Evolutionary conservation across 768 basidiomycete genomes (phyloP).

Genomic region (Amanita phalloides): DNA sequence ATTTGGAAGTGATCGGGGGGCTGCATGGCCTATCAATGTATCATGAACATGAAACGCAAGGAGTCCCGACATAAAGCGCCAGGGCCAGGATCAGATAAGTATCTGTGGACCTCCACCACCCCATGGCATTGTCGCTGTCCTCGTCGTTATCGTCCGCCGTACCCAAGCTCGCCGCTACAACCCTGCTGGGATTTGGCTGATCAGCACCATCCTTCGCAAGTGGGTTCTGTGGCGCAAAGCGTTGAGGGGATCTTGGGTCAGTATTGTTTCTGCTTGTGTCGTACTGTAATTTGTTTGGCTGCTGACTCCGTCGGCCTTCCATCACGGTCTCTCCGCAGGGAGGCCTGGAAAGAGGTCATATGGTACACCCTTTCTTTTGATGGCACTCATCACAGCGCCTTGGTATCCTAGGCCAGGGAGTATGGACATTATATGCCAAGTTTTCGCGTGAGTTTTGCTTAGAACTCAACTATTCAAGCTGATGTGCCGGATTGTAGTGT

Average conservation of each 20-base stretch:
- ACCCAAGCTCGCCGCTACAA: background rate
- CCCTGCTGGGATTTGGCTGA: background rate
- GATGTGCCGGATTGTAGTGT: slow-evolving; percentile 16
- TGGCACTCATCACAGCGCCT: slow-evolving; percentile 15
- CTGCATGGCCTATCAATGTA: too few relatives aligned
- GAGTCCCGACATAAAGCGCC: too few relatives aligned
- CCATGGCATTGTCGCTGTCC: too few relatives aligned
- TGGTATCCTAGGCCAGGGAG: slow-evolving; percentile 22
- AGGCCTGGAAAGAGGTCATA: background rate
- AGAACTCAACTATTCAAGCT: background rate
- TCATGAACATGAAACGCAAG: too few relatives aligned
- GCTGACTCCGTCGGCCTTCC: background rate
- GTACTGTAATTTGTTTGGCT: background rate
- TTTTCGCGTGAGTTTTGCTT: slow-evolving; percentile 23
- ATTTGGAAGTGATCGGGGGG: too few relatives aligned
- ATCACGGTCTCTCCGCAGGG: background rate
- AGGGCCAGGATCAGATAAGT: too few relatives aligned
- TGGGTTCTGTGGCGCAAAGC: background rate
- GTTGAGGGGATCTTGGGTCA: background rate
- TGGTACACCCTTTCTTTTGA: slow-evolving; percentile 20
- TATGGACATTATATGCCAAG: slow-evolving; percentile 20
- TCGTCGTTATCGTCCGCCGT: background rate
- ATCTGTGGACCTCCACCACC: too few relatives aligned
- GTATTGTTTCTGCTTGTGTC: background rate
- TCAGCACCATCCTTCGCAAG: background rate